Base-by-base conservation (phyloP, 2,329 filamentous ascomycete species). In the Monosporascus sp. region DNA sequence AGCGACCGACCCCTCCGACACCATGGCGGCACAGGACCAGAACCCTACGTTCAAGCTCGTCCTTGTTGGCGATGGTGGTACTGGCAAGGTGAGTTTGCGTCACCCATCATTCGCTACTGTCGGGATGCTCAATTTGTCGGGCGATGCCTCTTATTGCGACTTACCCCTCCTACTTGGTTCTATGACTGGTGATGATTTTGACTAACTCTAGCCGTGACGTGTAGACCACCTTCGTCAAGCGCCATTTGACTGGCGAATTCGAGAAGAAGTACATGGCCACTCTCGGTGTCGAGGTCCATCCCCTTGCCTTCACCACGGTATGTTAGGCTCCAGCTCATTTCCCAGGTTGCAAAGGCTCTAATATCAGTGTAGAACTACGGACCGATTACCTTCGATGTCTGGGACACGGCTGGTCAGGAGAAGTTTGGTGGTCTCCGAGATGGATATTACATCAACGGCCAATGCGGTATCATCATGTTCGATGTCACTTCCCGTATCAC, bases 251-350 rank as follows among this genome's bases (percentile, higher is more conserved):
- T 72, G 94, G 94, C 75, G 94, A 99, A 77, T 99, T 99, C 74
- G 94, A 99, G 82, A 99, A 99, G 89, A 99, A 97, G 83, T 99
- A 99, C 81, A 97, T 99, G 76, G 94, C 94, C 69, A 99, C 94
- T 57, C 90, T 99, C 63, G 94, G 94, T 88, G 94, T 99, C 74
- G 94, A 99, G 77, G 94, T 99, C 64, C 94, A 99, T 83, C 94
- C 94, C 74, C 90, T 99, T 63, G 89, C 87, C 70, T 99, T 99
- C 86, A 91, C 87, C 70, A 97, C 93, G 74, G 92, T 97, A 91
- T 80, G 91, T 82, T 67, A 63, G 64, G 62, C 65, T 65, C 53
- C 57, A 52, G 56, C 52, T 55, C 37, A 48, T 45, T 28, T 50
- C 38, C 49, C 54, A 49, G 44, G 49, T 50, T 50, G 59, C 57